Base-by-base conservation (phyloP, 805 yeast species). In the Saccharomyces jurei region DNA sequence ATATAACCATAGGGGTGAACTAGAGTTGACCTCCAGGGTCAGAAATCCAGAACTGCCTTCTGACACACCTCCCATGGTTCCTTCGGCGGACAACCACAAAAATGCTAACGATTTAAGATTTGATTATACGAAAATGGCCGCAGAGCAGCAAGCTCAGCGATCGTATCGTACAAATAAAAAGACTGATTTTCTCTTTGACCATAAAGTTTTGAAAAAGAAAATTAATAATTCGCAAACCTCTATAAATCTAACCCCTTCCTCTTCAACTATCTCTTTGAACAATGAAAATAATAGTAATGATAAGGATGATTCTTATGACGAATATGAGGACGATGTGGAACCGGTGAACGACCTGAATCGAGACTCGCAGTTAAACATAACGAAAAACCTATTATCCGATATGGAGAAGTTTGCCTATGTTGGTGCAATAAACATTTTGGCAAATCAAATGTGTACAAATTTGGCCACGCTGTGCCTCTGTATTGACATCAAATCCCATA, bases 401-500 rank as follows among this genome's bases (percentile, higher is more conserved):
- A 76, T 86, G 14, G 97, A 94, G 68, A 85, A 88, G 63, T 85
- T 91, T 57, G 98, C 98, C 2, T 94, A 94, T 65, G 87, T 87
- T 6, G 98, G 97, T 0, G 76, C 92, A 9, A 83, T 86, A 8
- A 86, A 87, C 60, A 78, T 94, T 36, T 77, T 86, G 5, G 79
- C 84, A 52, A 87, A 86, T 26, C 87, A 87, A 22, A 82, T 90
- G 86, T 96, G 96, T 21, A 80, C 88, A 0, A 83, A 82, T n/a
- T 71, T 91, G 55, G 91, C 94, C 0, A 72, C 74, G 51, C 67
- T 83, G 22, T 78, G 81, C 54, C 66, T 75, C 22, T 80, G 80
- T 9, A 74, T 83, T 0, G 78, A 81, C 2, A 72, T 79, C 3
- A 72, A 77, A 9, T 66, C 80, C 0, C 71, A 70, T 22, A 68